phyloP scores from a whole-genome alignment of 345 rosid species.

The Eucalyptus marginata region DNA sequence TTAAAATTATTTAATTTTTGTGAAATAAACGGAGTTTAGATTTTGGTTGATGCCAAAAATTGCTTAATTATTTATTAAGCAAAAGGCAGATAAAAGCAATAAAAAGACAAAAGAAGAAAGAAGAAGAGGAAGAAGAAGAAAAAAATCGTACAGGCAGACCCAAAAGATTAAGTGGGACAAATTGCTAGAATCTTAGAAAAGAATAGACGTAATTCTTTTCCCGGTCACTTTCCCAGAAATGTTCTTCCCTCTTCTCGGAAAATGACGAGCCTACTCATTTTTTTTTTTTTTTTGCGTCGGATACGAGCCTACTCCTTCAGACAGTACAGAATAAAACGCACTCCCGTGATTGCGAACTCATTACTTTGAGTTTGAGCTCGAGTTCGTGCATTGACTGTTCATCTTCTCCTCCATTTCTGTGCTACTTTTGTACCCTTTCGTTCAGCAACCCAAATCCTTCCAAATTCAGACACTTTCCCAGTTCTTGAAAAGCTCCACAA shows the following conservation, averaged over 20 bases:
- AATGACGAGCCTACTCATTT: background rate
- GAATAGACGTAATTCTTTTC: background rate
- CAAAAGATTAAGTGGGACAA: too few relatives aligned
- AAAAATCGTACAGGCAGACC: background rate
- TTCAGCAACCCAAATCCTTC: background rate
- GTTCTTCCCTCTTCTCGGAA: background rate
- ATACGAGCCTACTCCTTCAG: background rate
- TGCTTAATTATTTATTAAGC: background rate
- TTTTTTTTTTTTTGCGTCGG: too few relatives aligned
- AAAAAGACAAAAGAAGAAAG: background rate
- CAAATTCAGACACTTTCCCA: background rate
- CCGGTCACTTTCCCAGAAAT: background rate
- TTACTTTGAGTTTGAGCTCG: background rate
- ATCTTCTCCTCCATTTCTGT: background rate
- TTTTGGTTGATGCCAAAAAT: background rate
- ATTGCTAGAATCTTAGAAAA: too few relatives aligned
- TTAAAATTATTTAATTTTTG: rapidly evolving
- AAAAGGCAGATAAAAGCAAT: background rate
- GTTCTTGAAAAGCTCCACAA: background rate
- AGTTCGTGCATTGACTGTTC: background rate
- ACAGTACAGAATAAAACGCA: rapidly evolving
- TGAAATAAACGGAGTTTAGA: rapidly evolving
- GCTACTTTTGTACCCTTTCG: background rate
- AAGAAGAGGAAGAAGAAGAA: background rate
- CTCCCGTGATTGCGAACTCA: background rate